Percentiles rank a stretch among this genome's conserved stretches.
These are phyloP conservation scores for Aspergillus haitiensis DNA, from an alignment of 495 filamentous ascomycete species.

Conservation along the genomic window DNA sequence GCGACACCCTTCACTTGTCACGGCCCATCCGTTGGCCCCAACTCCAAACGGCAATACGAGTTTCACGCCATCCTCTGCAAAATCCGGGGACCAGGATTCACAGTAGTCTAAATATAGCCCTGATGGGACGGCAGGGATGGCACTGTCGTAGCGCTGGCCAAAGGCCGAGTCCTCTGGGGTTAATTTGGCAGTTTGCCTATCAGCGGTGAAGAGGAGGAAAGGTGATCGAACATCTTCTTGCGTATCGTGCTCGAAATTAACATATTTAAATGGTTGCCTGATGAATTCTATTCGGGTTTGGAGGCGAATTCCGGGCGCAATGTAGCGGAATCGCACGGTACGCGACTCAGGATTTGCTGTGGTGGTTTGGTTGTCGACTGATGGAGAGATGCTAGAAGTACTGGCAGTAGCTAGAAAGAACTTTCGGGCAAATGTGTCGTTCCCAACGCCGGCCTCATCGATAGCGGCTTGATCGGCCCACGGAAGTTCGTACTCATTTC, in stretches of 20 bases:
- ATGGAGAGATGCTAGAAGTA: too few relatives aligned
- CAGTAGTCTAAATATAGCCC: not conserved
- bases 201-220: slow-evolving; percentile 1
- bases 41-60: not conserved
- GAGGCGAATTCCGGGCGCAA: not conserved
- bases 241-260: not conserved
- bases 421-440: not conserved
- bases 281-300: not conserved
- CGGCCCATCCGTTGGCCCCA: slow-evolving; percentile 3
- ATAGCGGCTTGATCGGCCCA: not conserved
- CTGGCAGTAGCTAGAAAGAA: not conserved
- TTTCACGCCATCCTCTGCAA: not conserved
- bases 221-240: not conserved
- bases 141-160: not conserved
- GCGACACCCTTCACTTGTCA: not conserved
- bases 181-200: not conserved
- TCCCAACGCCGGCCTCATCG: not conserved
- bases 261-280: not conserved
- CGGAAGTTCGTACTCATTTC: not conserved
- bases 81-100: not conserved
- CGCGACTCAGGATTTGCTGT: not conserved
- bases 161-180: not conserved
- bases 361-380: too few relatives aligned
- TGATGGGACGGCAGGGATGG: not conserved
- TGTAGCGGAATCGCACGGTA: not conserved